Evolutionary conservation across 2,329 filamentous ascomycete genomes (phyloP).

Genomic region (Pseudocercospora cruenta): DNA sequence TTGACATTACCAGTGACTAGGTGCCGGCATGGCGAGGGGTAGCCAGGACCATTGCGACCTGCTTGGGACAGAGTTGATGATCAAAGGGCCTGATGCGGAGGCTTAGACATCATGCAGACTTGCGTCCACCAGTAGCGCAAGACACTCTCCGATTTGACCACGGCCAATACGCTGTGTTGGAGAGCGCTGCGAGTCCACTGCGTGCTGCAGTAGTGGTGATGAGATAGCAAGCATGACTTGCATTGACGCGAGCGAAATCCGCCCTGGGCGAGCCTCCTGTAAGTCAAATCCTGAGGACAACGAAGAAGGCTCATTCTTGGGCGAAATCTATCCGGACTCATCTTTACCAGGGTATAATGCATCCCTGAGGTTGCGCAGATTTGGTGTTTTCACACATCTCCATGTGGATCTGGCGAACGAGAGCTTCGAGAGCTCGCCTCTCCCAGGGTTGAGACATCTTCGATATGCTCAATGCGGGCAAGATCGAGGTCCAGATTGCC

Average conservation of each 20-base stretch:
- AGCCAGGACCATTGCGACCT: too few species aligned
- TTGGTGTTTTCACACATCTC: neutral
- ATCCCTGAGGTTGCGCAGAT: neutral
- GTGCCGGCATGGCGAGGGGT: neutral
- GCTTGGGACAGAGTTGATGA: too few species aligned
- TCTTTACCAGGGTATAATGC: neutral
- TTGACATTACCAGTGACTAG: neutral
- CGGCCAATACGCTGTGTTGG: too few species aligned
- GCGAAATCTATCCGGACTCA: neutral
- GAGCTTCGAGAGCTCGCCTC: constrained; percentile 5
- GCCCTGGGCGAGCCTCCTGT: neutral
- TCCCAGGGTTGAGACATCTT: constrained; percentile 22
- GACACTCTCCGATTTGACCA: too few species aligned
- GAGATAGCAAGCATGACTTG: neutral
- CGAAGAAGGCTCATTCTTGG: neutral
- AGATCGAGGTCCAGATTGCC: constrained; percentile 20
- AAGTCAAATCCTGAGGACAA: neutral
- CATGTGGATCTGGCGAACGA: neutral
- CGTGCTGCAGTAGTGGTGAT: neutral
- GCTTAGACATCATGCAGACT: too few species aligned
- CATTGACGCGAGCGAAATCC: neutral
- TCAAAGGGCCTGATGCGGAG: too few species aligned
- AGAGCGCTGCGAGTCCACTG: neutral
- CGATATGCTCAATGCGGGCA: constrained; percentile 28
- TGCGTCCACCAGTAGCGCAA: too few species aligned